Evolutionary conservation across 805 yeast species (phyloP), one percentile per base, ranked within the genome.

Genomic region (Teunomyces tritomae): DNA sequence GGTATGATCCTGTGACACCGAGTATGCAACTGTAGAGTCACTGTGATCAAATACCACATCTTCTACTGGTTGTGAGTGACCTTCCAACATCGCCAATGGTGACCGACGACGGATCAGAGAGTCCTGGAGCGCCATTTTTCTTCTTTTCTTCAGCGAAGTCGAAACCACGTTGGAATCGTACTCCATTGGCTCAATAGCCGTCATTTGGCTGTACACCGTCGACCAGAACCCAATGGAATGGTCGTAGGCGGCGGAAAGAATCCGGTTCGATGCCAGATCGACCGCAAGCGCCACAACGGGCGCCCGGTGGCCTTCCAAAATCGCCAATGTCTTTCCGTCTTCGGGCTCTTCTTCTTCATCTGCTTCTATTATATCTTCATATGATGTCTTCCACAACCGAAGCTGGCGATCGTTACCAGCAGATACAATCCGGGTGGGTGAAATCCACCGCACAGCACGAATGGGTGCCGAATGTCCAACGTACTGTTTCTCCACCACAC

Each of bases 1-100:
- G 0, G 96, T 83, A 64, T 94, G 99, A 70, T 94, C 98, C 65
- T 90, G 97, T 5, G 97, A 87, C 1, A 88, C 96, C 0, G 98
- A 89, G 68, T 94, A 92, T 8, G 85, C 96, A 4, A 92, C 96
- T 0, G 95, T 80, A 39, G 76, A 53, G 65, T 92, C 98, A 16
- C 73, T 70, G 3, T 73, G 62, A 59, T 88, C 96, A 62, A 90
- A 89, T 10, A 81, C 75, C 20, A 89, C 87, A 33, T 80, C 95
- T 60, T 89, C 94, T 17, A 92, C 97, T 2, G 98, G 96, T 32
- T 84, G 89, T 13, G 79, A 64, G 64, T 92, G 98, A 24, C 92
- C 85, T 59, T 85, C 90, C 51, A 92, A 71, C 34, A 88, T 71
- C 4, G 91, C 75, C 54, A 91, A 73, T 17, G 97, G 94, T 1